Base-by-base conservation (phyloP, 106 monocot species). In the Phalaenopsis equestris region DNA sequence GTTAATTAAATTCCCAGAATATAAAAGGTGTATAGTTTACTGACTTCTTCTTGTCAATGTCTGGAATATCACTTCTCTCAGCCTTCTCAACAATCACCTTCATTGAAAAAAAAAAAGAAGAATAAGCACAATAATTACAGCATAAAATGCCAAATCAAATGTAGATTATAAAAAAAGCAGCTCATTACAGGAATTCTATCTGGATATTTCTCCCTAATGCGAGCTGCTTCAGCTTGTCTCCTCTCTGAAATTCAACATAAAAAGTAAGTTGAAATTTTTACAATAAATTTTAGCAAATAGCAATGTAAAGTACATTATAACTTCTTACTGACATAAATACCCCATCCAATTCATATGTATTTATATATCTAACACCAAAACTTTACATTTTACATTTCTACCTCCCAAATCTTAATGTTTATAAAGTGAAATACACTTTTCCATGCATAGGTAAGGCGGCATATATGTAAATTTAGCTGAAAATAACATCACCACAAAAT, bases 31-130 rank as follows among this genome's bases (percentile, higher is more conserved):
- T 52, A 52, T 52, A 9, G 12, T 14, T 16, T 75, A 64, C 81
- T 76, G 8, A 82, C 82, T 82, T 82, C 55, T 82, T 82, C 72
- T 82, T 82, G 77, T 82, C 82, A 55, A 82, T 82, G 82, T 82
- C 77, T 72, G 82, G 78, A 55, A 82, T 72, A 41, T 82, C 82
- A 52, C 82, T 78, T 56, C 78, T 77, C 52, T 82, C 82, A 49
- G 82, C 82, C 72, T 82, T 82, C 70, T 82, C 82, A 78, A 82
- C 82, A 72, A 82, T 82, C 56, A 82, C 82, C 82, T 82, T 49
- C 14, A 75, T 55, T 41, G 38, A 58, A 38, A 58, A 2, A 49
- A 2, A 49, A 8, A 68, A 68, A 15, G 1, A 79, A 48, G 19
- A 64, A 10, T 77, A 52, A 57, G 38, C 1, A 38, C 18, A 41